Evolutionary conservation across 106 monocot species (phyloP).

Genomic region (Dioscorea alata): DNA sequence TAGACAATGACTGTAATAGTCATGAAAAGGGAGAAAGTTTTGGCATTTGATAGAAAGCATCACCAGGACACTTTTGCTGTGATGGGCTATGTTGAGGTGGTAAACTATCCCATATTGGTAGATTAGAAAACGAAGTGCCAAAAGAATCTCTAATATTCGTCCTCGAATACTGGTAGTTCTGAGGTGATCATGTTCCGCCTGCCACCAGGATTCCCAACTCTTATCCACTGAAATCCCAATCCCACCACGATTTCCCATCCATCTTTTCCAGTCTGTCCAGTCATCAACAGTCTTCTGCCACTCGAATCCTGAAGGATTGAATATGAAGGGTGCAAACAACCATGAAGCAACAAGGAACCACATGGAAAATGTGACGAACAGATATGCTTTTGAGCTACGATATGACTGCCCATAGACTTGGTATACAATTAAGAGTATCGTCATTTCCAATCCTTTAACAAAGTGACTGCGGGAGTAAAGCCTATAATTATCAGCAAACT

Average conservation of each 20-base stretch:
- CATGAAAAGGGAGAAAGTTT: not conserved
- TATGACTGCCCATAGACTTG: conserved; percentile 67
- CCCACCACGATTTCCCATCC: conserved; percentile 93
- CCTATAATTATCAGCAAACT: conserved; percentile 87
- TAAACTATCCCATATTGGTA: conserved; percentile 95
- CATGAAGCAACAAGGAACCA: conserved; percentile 95
- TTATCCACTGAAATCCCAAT: conserved; percentile 65
- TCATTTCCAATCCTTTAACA: conserved; percentile 82
- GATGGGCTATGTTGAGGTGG: conserved; percentile 84
- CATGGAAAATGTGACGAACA: conserved; percentile 85
- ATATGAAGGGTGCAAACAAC: conserved; percentile 87
- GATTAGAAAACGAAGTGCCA: conserved; percentile 76
- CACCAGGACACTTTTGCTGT: conserved; percentile 74
- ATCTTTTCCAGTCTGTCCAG: conserved; percentile 91
- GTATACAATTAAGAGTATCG: conserved; percentile 79
- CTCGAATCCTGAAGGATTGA: conserved; percentile 90
- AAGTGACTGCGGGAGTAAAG: conserved; percentile 94
- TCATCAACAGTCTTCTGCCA: conserved; percentile 96
- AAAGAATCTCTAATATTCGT: conserved; percentile 54
- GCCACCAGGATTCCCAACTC: conserved; percentile 99
- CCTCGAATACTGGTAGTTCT: conserved; percentile 59
- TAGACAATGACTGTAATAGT: conserved; percentile 3
- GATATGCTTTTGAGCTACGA: conserved; percentile 57
- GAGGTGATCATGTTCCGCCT: conserved; percentile 70
- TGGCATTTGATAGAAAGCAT: not conserved